Evolutionary conservation across 192 early-diverging fungal genomes (phyloP).

Genomic region (Coemansia sp.): DNA sequence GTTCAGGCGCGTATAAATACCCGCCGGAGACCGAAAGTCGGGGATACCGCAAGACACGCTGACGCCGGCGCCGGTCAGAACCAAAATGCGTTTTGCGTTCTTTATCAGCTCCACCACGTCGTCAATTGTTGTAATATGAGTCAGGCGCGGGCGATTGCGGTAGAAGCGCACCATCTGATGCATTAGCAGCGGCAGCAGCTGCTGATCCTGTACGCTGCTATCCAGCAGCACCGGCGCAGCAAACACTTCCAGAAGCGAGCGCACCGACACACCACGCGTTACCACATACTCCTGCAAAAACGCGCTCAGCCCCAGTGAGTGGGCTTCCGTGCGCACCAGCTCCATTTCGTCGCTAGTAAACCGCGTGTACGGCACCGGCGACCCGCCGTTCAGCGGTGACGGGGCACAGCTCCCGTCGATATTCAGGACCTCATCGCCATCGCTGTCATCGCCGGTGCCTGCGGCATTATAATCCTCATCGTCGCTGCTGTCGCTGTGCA

Average conservation of each 20-base stretch:
- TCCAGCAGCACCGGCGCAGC: conserved; percentile 37
- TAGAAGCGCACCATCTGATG: conserved; percentile 56
- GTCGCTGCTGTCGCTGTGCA: neutral
- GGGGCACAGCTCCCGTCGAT: conserved; percentile 45
- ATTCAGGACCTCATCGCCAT: conserved; percentile 24
- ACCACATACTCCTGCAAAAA: conserved; percentile 65
- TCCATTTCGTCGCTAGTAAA: conserved; percentile 33
- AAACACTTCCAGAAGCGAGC: conserved; percentile 64
- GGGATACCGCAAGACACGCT: conserved; percentile 93
- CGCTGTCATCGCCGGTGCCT: neutral
- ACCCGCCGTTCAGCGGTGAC: conserved; percentile 14
- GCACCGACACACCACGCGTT: conserved; percentile 49
- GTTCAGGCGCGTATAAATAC: conserved; percentile 80
- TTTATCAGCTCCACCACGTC: conserved; percentile 62
- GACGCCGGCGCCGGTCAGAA: conserved; percentile 84
- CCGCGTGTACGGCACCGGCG: conserved; percentile 5
- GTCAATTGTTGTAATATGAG: conserved; percentile 57
- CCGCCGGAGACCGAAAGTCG: conserved; percentile 89
- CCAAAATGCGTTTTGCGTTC: conserved; percentile 70
- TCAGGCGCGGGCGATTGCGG: conserved; percentile 54
- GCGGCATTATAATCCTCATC: conserved; percentile 3
- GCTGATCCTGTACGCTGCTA: conserved; percentile 48
- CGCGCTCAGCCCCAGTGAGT: conserved; percentile 22
- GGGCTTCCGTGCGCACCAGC: conserved; percentile 32
- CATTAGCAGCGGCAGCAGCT: conserved; percentile 59